Evolutionary conservation across 805 yeast genomes (phyloP).

Genomic region (Lipomyces chichibuensis): DNA sequence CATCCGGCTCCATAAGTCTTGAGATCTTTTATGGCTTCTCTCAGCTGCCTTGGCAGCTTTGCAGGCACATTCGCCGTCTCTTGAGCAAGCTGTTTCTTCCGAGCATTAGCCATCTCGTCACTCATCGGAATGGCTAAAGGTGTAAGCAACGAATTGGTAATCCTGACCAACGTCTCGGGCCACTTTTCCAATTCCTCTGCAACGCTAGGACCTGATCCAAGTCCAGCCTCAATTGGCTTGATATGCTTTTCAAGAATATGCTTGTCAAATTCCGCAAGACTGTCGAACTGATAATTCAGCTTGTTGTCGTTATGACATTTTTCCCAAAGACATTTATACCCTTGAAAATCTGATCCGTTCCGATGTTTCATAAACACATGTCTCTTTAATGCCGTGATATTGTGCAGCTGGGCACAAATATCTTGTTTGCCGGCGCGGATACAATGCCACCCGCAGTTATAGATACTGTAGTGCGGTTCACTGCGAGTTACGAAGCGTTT

Average conservation of each 20-base stretch:
- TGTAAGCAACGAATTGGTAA: constrained; percentile 1
- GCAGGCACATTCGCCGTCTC: neutral
- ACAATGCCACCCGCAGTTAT: neutral
- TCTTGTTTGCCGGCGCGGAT: neutral
- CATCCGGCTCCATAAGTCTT: constrained; percentile 22
- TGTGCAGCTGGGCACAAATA: constrained; percentile 10
- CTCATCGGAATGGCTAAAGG: constrained; percentile 19
- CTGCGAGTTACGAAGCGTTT: neutral
- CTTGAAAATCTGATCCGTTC: neutral
- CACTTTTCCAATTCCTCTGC: neutral
- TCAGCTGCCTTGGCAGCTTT: neutral
- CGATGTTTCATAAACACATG: constrained; percentile 1
- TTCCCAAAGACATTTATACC: constrained; percentile 10
- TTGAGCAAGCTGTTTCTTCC: neutral
- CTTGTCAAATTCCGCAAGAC: neutral
- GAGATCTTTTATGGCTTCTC: constrained; percentile 4
- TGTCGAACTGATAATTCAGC: constrained; percentile 2
- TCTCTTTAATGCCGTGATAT: neutral
- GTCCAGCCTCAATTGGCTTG: neutral
- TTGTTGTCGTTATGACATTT: constrained; percentile 3
- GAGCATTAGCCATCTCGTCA: constrained; percentile 6
- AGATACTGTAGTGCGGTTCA: neutral
- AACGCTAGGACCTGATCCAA: constrained; percentile 16
- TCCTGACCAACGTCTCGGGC: neutral
- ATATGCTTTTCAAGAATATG: constrained; percentile 18